These are phyloP conservation scores for Trametes elegans DNA, from an alignment of 768 basidiomycete species.

Conservation along the genomic window DNA sequence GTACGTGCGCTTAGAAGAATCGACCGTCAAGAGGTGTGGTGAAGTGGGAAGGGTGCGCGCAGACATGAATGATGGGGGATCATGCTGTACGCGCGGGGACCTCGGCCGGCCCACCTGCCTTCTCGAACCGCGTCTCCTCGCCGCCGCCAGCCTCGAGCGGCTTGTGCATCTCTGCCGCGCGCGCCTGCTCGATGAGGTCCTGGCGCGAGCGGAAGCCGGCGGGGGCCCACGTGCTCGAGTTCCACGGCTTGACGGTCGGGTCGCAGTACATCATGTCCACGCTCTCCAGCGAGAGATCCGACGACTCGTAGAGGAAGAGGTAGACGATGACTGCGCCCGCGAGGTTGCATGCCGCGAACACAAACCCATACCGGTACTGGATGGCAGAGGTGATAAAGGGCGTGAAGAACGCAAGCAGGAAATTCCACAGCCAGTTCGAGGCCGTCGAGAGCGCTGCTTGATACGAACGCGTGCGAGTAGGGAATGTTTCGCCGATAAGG, in stretches of 20 bases:
- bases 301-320: conserved; percentile 75
- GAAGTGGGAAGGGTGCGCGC: background rate
- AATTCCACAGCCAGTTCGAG: conserved; percentile 68
- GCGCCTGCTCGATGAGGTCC: conserved; percentile 44
- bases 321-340: conserved; percentile 57
- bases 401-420: conserved; percentile 76
- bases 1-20: too few species aligned
- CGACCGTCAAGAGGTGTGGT: background rate
- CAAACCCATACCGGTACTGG: conserved; percentile 61
- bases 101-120: conserved; percentile 12
- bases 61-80: background rate
- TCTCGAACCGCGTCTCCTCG: conserved; percentile 28
- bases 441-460: conserved; percentile 67
- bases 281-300: conserved; percentile 62
- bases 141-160: conserved; percentile 28
- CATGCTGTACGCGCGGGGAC: background rate
- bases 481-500: conserved; percentile 74
- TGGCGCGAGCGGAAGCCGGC: conserved; percentile 47
- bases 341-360: conserved; percentile 71
- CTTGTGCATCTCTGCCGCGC: conserved; percentile 39
- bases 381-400: conserved; percentile 64
- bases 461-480: conserved; percentile 67
- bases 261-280: conserved; percentile 70
- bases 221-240: conserved; percentile 57
- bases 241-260: conserved; percentile 65